Base-by-base conservation (phyloP, 768 basidiomycete species). In the Boletus subcaerulescens region DNA sequence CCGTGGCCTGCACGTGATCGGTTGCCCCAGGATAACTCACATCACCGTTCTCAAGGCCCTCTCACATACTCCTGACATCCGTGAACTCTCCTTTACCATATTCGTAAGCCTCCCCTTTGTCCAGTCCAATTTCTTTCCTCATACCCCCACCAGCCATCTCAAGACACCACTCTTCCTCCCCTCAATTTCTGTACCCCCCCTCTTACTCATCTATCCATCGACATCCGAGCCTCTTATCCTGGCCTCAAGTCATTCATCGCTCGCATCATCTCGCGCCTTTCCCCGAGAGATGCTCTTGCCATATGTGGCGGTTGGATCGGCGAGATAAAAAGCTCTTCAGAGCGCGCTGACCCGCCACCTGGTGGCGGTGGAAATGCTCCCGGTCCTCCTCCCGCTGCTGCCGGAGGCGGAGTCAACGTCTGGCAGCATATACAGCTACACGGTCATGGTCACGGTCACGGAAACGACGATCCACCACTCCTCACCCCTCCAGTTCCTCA, bases 41-140 rank as follows among this genome's bases (percentile, higher is more conserved):
- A 51, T 65, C 10, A 60, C 67, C 33, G 70, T 87, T 8, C 72
- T 90, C 32, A 71, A 69, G 15, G 67, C 79, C 12, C 54, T 65
- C 7, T 57, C 64, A 0, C 71, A 81, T 45, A 82, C 80, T 0
- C 86, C 86, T 0, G 62, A 72, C 7, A 74, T 91, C 12, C 80
- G 82, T 58, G 83, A 77, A 52, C 73, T 91, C 1, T 83, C 86
- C 1, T 73, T 89, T 29, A 83, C 84, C 15, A 76, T 79, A 42
- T 77, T 78, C 54, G 87, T 89, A 53, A 55, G 83, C 13, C 1
- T 68, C 14, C 12, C 8, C 26, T 14, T 18, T n/a, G 1, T 0
- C 12, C 42, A 1, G 12, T 24, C 41, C 47, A 29, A 8, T 47
- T 14, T 45, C 52, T 32, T 48, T 29, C 46, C 50, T 55, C 48